These are phyloP conservation scores for thale cress (Arabidopsis thaliana) DNA, from an alignment of 345 rosid genomes.

Conservation along the genomic window TAIR10.1 NC_003071.7:15923001-15923500, in stretches of 20 bases:
- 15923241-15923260: constrained; percentile 75
- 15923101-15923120: constrained; percentile 19
- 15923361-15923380: constrained; percentile 51
- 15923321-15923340: background rate
- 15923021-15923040: constrained; percentile 92
- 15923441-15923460: constrained; percentile 82
- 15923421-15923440: constrained; percentile 69
- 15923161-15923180: constrained; percentile 97
- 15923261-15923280: constrained; percentile 84
- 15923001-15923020: constrained; percentile 83
- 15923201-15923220: constrained; percentile 71
- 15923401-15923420: constrained; percentile 80
- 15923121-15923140: background rate
- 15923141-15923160: constrained; percentile 61
- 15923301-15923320: background rate
- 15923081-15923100: background rate
- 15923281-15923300: constrained; percentile 84
- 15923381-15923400: constrained; percentile 86
- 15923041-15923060: constrained; percentile 20
- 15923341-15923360: background rate
- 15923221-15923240: constrained; percentile 71
- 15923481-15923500: constrained; percentile 97
- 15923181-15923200: constrained; percentile 97
- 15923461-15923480: constrained; percentile 97
- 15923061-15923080: constrained; percentile 26